Evolutionary conservation across 768 basidiomycete genomes (phyloP).

Genomic region (Panellus pusillus): DNA sequence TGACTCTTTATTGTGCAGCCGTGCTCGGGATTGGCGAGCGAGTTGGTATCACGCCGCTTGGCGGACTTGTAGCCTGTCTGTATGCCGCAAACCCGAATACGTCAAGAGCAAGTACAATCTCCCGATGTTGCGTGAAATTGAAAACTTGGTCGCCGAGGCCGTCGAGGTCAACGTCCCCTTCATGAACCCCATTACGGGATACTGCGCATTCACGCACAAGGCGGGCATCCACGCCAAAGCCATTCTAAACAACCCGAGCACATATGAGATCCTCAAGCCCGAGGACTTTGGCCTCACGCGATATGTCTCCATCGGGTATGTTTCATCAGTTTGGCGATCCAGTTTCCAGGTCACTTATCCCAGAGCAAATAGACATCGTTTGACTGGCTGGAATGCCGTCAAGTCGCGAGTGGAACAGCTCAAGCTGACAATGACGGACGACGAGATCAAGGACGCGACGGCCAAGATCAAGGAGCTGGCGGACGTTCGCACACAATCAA

Average conservation of each 20-base stretch:
- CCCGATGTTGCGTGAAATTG: constrained; percentile 94
- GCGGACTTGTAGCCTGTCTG: constrained; percentile 94
- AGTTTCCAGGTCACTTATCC: neutral
- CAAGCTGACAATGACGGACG: constrained; percentile 85
- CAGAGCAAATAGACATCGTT: constrained; percentile 63
- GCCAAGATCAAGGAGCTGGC: constrained; percentile 99
- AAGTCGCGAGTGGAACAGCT: constrained; percentile 99
- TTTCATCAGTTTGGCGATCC: constrained; percentile 10
- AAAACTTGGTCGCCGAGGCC: constrained; percentile 98
- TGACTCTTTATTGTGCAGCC: constrained; percentile 42
- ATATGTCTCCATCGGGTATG: constrained; percentile 94
- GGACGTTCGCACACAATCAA: constrained; percentile 95
- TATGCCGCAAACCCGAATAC: constrained; percentile 96
- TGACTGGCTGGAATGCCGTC: constrained; percentile 99
- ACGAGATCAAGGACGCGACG: constrained; percentile 97
- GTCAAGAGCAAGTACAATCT: constrained; percentile 99
- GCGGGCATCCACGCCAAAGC: constrained; percentile 99
- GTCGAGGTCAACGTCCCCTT: constrained; percentile 98
- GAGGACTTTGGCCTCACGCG: constrained; percentile 98
- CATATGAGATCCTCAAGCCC: constrained; percentile 98
- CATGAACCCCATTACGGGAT: constrained; percentile 96
- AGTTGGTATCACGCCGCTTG: constrained; percentile 97
- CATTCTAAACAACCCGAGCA: constrained; percentile 98
- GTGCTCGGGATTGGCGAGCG: constrained; percentile 98
- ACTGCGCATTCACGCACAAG: constrained; percentile 99